A percentile compares a stretch with the other conserved stretches of the same genome.
phyloP scores from a whole-genome alignment of 2,329 filamentous ascomycete species.

The Colletotrichum salicis region DNA sequence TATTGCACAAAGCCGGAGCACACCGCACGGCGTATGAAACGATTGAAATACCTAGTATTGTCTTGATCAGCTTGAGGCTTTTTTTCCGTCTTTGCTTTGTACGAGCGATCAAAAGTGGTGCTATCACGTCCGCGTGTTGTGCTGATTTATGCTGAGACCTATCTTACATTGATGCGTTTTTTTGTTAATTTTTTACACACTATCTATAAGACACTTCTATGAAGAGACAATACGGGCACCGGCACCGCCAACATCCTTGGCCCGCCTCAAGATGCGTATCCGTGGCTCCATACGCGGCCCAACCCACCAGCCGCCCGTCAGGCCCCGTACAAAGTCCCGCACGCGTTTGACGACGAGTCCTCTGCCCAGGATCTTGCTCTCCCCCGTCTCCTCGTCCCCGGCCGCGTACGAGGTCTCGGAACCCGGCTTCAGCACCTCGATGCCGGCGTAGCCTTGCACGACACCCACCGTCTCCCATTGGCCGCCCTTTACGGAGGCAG shows the following conservation, averaged over 20 bases:
- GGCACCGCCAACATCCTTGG: slow-evolving; percentile 36
- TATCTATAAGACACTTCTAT: neutral
- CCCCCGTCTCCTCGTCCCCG: slow-evolving; percentile 30
- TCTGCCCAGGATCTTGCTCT: slow-evolving; percentile 54
- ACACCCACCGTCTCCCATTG: slow-evolving; percentile 67
- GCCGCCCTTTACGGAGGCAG: slow-evolving; percentile 56
- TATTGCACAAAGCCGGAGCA: slow-evolving; percentile 19
- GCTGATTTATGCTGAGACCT: neutral
- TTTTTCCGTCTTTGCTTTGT: too few relatives aligned
- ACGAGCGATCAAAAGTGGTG: too few relatives aligned
- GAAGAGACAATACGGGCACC: slow-evolving; percentile 24
- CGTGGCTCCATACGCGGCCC: slow-evolving; percentile 70
- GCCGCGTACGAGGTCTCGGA: slow-evolving; percentile 34
- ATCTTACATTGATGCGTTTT: neutral
- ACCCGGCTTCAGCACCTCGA: slow-evolving; percentile 67
- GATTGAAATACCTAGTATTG: neutral
- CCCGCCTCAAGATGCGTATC: slow-evolving; percentile 60
- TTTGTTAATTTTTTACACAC: too few relatives aligned
- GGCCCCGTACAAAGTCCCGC: slow-evolving; percentile 53
- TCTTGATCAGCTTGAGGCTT: neutral
- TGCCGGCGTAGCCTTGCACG: slow-evolving; percentile 67
- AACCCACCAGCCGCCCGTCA: slow-evolving; percentile 72
- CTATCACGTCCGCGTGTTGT: neutral
- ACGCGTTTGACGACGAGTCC: slow-evolving; percentile 52
- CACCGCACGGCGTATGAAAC: slow-evolving; percentile 5